Conservation (phyloP, 495 filamentous ascomycete species). For the Penicillium paradoxum region DNA sequence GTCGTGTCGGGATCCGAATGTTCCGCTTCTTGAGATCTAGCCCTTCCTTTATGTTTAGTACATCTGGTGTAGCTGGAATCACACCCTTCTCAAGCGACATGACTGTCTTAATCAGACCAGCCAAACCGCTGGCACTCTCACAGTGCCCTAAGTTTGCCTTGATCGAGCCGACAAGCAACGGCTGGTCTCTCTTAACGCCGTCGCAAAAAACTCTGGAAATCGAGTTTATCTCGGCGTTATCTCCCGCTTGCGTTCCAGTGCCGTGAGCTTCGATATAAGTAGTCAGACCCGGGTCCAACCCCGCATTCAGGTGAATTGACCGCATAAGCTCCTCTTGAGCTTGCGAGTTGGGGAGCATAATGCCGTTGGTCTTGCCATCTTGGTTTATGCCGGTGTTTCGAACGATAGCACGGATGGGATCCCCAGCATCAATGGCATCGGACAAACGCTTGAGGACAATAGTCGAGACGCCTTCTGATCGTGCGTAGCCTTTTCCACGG, state of each 20-base stretch:
- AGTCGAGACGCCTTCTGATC: constrained; percentile 37
- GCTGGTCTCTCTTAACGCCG: constrained; percentile 24
- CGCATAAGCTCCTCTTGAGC: constrained; percentile 30
- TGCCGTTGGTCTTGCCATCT: constrained; percentile 35
- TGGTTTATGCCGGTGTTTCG: constrained; percentile 31
- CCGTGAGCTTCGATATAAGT: constrained; percentile 35
- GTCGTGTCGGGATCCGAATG: constrained; percentile 2
- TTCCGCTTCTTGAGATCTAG: constrained; percentile 26
- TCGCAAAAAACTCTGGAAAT: constrained; percentile 40
- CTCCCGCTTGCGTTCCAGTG: constrained; percentile 55
- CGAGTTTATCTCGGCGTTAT: constrained; percentile 40
- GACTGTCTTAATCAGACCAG: constrained; percentile 54
- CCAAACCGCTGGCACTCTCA: constrained; percentile 54
- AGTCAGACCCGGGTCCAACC: constrained; percentile 15
- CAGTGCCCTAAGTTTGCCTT: constrained; percentile 46
- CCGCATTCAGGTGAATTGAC: constrained; percentile 10
- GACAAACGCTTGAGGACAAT: constrained; percentile 37
- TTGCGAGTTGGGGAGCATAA: constrained; percentile 26
- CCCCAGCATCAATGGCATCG: constrained; percentile 39
- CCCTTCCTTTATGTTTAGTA: constrained; percentile 16
- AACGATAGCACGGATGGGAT: constrained; percentile 41
- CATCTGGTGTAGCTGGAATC: constrained; percentile 25
- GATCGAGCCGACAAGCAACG: constrained; percentile 28
- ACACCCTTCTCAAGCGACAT: constrained; percentile 53
- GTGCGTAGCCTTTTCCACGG: constrained; percentile 32